Evolutionary conservation across 2,329 filamentous ascomycete genomes (phyloP), one percentile per base, ranked within the genome.

Genomic region (Dothideomycetidae sp.): DNA sequence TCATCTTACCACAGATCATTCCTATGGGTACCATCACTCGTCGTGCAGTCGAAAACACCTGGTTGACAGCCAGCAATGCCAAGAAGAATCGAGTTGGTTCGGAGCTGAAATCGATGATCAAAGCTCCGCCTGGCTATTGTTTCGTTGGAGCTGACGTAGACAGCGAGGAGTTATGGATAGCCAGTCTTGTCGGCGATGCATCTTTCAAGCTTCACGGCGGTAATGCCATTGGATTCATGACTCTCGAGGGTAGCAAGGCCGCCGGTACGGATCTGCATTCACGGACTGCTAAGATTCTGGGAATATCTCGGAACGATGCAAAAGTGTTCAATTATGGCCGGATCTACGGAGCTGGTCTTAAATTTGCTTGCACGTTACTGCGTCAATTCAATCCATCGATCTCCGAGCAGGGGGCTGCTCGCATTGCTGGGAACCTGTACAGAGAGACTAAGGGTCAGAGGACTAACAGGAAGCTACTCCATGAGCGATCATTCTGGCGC

Each of bases 281-380:
- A 5, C 81, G 88, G 19, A 98, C 90, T 17, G 92, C 90, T 1
- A 70, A 71, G 4, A 98, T 98, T 40, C 60, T 98, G 2, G 88
- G 86, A 5, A 98, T 98, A 43, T 92, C 84, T 2, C 73, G 90
- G 43, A 94, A 94, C 51, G 77, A 94, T 51, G 90, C 90, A 41
- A 98, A 98, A 55, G 75, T 98, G 1, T 98, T 98, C 67, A 98
- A 98, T 56, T 98, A 98, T 50, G 92, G 92, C 5, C 82, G 92
- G 29, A 98, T 98, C 33, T 98, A 98, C 52, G 92, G 90, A n/a
- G 92, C 90, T 3, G 92, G 90, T 0, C 64, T 96, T 35, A 93
- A 85, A 49, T 98, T 98, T 53, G 90, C 90, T 0, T 77, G 81
- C 2, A 92, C 83, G 7, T 66, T 98, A 2, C 70, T 98, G 2